phyloP scores from a whole-genome alignment of 805 yeast species.

The Candida silvatica region DNA sequence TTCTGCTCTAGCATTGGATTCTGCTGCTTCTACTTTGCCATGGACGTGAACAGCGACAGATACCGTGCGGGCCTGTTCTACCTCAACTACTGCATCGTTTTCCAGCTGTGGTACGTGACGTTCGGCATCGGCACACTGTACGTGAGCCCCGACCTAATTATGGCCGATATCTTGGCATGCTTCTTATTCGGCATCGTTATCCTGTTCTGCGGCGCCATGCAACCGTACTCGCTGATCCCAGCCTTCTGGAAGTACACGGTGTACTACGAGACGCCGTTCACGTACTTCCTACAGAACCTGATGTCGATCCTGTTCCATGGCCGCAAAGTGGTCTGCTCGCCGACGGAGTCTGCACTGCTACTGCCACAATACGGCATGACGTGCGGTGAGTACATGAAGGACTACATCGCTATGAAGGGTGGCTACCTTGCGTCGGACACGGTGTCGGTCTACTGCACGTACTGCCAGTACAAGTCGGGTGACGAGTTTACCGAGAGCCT shows the following conservation, averaged over 20 bases:
- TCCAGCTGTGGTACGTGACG: constrained; percentile 21
- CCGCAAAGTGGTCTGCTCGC: constrained; percentile 28
- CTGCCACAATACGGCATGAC: constrained; percentile 39
- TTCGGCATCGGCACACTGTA: constrained; percentile 33
- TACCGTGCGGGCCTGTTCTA: constrained; percentile 29
- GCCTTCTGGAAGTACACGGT: constrained; percentile 38
- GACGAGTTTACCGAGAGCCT: constrained; percentile 13
- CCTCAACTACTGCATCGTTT: constrained; percentile 24
- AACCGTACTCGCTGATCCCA: constrained; percentile 34
- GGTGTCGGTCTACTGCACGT: constrained; percentile 11
- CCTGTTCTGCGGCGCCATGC: constrained; percentile 34
- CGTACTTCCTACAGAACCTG: constrained; percentile 37
- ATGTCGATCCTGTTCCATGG: constrained; percentile 31
- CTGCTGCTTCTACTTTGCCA: constrained; percentile 42
- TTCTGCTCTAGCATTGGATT: constrained; percentile 36
- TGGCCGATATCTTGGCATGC: constrained; percentile 33
- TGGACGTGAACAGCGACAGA: constrained; percentile 25
- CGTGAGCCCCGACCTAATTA: constrained; percentile 33
- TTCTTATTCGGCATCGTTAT: constrained; percentile 26
- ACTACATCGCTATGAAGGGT: constrained; percentile 26
- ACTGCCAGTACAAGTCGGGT: constrained; percentile 14
- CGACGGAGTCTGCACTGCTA: constrained; percentile 28
- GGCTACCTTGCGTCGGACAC: constrained; percentile 38
- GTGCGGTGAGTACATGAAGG: constrained; percentile 35
- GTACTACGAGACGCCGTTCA: constrained; percentile 38